Evolutionary conservation across 805 yeast species (phyloP), one percentile per base, ranked within the genome.

Genomic region (Metschnikowia baotianmanensis): DNA sequence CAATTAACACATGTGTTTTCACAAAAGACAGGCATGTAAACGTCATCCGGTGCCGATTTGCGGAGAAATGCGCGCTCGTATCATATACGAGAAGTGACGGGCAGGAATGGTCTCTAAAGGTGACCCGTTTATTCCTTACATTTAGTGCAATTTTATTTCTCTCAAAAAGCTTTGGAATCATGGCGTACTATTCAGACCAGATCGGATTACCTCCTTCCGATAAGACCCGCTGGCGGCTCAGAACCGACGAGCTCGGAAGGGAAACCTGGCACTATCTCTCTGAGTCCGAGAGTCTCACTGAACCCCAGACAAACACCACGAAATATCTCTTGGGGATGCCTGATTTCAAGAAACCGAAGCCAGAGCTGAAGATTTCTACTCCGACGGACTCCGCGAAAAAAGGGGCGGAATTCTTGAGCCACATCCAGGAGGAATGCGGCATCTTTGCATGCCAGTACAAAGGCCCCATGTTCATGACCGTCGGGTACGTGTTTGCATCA

Each of bases 401-500:
- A 48, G 93, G 91, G 16, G 91, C 90, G 3, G 69, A 74, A 2
- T 89, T 86, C 55, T 76, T 86, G 38, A 56, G 74, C 21, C 57
- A 70, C 6, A 53, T 91, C n/a, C 98, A 93, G 58, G 72, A 75
- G 19, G 62, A 67, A 1, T 76, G 82, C n/a, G 99, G 99, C 0
- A 78, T 81, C 6, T 86, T 91, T 65, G 96, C 97, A 1, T 79
- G 84, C 53, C 95, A 87, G 58, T 93, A 93, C 57, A 89, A 89
- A 48, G 99, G 99, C 2, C 99, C 99, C 3, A 90, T 91, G 96
- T 93, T 93, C 62, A 81, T 93, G 87, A 80, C 93, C 0, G 83
- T 90, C 43, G 98, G 99, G 1, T 86, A 83, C 52, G 80, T 93
- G 19, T 85, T 77, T 0, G 80, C 86, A 1, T 74, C 77, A 48